A percentile compares a stretch with the other conserved stretches of the same genome.
Conservation (phyloP, 106 monocot species). For the Acorus calamus region DNA sequence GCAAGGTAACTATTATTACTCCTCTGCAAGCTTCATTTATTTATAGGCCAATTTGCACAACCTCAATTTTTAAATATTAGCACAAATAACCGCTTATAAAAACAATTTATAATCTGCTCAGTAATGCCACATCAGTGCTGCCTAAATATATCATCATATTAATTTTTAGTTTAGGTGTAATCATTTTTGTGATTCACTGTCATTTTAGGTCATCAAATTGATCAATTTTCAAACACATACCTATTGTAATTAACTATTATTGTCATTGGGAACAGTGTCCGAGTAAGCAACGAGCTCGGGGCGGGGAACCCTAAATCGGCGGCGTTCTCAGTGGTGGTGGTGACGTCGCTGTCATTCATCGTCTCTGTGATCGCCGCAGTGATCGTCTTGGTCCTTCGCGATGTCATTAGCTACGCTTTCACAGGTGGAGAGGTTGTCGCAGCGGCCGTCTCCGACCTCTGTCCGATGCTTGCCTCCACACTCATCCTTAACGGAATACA, state of each 20-base stretch:
- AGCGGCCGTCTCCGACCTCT: constrained; percentile 65
- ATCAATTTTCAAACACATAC: neutral
- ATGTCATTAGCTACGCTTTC: constrained; percentile 68
- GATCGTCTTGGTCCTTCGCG: constrained; percentile 34
- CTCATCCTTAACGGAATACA: constrained; percentile 82
- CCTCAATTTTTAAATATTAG: no score
- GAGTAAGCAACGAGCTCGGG: constrained; percentile 92
- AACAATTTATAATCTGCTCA: no score
- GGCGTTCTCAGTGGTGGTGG: constrained; percentile 66
- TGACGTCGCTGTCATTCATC: constrained; percentile 35
- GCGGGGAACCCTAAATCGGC: constrained; percentile 75
- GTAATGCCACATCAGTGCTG: no score
- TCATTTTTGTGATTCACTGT: no score
- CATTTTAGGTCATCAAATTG: no score
- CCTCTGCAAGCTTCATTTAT: no score
- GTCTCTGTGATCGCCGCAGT: constrained; percentile 32
- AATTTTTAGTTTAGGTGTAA: no score
- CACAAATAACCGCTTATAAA: no score
- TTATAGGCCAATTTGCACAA: no score
- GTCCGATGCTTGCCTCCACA: constrained; percentile 62
- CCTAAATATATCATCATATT: no score
- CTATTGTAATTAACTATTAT: neutral
- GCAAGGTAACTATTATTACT: constrained; percentile 32
- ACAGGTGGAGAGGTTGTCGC: constrained; percentile 72
- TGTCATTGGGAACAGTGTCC: constrained; percentile 28